Conservation (phyloP, 495 filamentous ascomycete genomes). For the Penicillium robsamsonii region DNA sequence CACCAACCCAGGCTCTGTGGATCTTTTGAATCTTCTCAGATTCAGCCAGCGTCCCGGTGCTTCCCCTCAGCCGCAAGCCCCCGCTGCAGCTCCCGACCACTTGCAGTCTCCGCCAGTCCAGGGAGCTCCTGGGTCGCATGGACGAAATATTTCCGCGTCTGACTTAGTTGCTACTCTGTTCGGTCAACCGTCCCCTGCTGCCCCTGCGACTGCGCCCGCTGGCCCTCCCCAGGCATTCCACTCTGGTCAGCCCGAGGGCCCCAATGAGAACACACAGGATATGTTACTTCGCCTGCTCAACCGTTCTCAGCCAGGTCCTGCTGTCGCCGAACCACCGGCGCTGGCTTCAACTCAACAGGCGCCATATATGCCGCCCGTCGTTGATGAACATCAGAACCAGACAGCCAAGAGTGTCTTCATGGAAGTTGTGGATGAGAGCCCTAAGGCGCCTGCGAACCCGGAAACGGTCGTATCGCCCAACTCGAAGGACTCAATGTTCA, state of each 20-base stretch:
- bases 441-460: constrained; percentile 30
- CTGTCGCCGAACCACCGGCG: constrained; percentile 17
- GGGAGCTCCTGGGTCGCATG: constrained; percentile 43
- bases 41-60: constrained; percentile 59
- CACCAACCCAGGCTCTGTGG: constrained; percentile 56
- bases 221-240: constrained; percentile 14
- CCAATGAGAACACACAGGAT: constrained; percentile 59
- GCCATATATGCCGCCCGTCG: constrained; percentile 2
- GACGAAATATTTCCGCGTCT: constrained; percentile 57
- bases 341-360: constrained; percentile 12
- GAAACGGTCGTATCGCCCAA: constrained; percentile 30
- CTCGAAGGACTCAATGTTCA: constrained; percentile 59
- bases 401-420: constrained; percentile 17
- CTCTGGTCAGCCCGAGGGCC: constrained; percentile 29
- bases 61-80: constrained; percentile 33
- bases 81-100: constrained; percentile 30
- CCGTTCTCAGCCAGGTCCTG: constrained; percentile 48
- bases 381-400: constrained; percentile 9
- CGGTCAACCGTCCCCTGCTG: constrained; percentile 33
- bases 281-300: constrained; percentile 65
- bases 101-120: constrained; percentile 38
- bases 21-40: constrained; percentile 82
- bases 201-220: constrained; percentile 23
- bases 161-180: constrained; percentile 64
- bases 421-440: constrained; percentile 19